Percentiles rank a stretch among this genome's conserved stretches.
Evolutionary conservation across 1,139 yeast species (phyloP).

Genomic region (Taphrina deformans): DNA sequence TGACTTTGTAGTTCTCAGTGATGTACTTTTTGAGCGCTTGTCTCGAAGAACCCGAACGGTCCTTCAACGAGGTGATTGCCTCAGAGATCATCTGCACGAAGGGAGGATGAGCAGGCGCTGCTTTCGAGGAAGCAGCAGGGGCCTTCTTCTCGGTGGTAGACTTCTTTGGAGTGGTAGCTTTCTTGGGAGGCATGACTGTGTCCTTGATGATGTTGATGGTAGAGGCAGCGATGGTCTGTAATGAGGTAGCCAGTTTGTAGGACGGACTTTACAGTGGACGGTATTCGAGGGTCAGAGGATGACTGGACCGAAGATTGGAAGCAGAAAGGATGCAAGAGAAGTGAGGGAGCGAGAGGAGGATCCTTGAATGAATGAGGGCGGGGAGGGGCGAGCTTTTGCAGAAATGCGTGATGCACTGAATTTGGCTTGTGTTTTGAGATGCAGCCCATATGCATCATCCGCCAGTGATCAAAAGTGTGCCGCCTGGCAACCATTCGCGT

Average conservation of each 20-base stretch:
- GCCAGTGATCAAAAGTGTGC: slow-evolving; percentile 1
- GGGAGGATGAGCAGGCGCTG: slow-evolving; percentile 24
- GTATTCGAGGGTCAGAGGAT: background rate
- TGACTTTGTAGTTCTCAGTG: slow-evolving; percentile 60
- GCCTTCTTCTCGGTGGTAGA: slow-evolving; percentile 24
- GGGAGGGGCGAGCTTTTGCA: slow-evolving; percentile 14
- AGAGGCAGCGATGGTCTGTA: slow-evolving; percentile 17
- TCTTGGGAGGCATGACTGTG: slow-evolving; percentile 30
- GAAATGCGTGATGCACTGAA: slow-evolving; percentile 17
- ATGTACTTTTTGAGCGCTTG: slow-evolving; percentile 75
- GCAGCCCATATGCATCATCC: slow-evolving; percentile 5
- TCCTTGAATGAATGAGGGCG: slow-evolving; percentile 9
- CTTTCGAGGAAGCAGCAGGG: slow-evolving; percentile 1
- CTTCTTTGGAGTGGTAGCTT: slow-evolving; percentile 15
- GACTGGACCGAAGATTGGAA: background rate
- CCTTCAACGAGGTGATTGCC: slow-evolving; percentile 32
- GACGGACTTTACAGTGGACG: background rate
- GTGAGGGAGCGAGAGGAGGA: slow-evolving; percentile 3
- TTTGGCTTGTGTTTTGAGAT: slow-evolving; percentile 2
- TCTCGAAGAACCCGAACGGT: slow-evolving; percentile 50
- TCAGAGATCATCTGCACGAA: slow-evolving; percentile 31
- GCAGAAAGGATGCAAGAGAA: background rate
- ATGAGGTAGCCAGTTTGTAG: slow-evolving; percentile 5
- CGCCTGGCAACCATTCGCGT: slow-evolving; percentile 16
- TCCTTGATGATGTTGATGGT: slow-evolving; percentile 23